Evolutionary conservation across 2,329 filamentous ascomycete genomes (phyloP).

Genomic region (Aspergillus sp.): DNA sequence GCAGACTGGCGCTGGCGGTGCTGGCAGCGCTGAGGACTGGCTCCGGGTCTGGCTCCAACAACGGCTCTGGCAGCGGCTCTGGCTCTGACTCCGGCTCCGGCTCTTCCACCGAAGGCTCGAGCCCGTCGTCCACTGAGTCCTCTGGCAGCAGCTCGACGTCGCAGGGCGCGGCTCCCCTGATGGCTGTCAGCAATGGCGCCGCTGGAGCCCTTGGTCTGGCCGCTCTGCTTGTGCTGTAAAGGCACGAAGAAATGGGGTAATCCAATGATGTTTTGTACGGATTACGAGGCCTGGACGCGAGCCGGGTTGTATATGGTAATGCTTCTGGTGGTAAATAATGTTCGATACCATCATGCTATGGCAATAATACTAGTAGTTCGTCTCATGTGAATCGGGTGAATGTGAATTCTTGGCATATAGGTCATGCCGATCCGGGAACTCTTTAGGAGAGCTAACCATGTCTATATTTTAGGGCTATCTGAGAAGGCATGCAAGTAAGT

Average conservation of each 20-base stretch:
- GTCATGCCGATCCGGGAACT: no score
- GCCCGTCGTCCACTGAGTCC: conserved; percentile 1
- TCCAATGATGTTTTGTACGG: conserved; percentile 5
- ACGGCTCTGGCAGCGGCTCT: conserved; percentile 11
- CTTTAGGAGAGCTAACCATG: not conserved
- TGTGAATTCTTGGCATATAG: no score
- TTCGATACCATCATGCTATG: not conserved
- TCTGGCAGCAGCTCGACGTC: conserved; percentile 7
- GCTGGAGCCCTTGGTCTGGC: conserved; percentile 34
- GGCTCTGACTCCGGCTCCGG: conserved; percentile 8
- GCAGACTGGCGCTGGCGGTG: conserved; percentile 5
- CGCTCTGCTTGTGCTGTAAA: conserved; percentile 34
- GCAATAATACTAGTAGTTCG: no score
- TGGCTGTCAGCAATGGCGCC: conserved; percentile 22
- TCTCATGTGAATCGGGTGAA: conserved; percentile 1
- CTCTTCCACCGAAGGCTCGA: not conserved
- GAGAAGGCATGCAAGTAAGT: not conserved
- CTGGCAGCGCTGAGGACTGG: conserved; percentile 8
- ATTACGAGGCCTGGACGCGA: conserved; percentile 8
- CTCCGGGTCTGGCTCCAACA: conserved; percentile 9
- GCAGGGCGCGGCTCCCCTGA: conserved; percentile 18
- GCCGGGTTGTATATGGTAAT: conserved; percentile 12
- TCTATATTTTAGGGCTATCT: not conserved
- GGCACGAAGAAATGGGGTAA: no score
- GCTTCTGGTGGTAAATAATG: conserved; percentile 6